phyloP scores from a whole-genome alignment of 495 filamentous ascomycete species.

The Penicillium ochrochloron region DNA sequence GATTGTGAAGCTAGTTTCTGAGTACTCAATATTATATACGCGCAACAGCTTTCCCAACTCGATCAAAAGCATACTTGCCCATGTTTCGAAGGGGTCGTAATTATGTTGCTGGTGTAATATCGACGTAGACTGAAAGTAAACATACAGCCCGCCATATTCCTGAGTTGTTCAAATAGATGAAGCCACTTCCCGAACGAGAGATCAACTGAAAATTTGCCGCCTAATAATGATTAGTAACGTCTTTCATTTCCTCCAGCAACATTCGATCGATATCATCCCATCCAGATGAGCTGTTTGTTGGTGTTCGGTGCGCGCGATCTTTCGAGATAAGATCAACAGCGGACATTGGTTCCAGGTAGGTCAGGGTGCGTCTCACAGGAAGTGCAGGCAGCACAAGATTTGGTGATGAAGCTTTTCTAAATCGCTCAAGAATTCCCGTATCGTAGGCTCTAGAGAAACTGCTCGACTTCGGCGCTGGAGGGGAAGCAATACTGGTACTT shows the following conservation, averaged over 20 bases:
- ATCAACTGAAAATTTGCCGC: not conserved
- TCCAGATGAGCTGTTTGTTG: slow-evolving; percentile 20
- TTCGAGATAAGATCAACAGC: not conserved
- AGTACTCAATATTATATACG: not conserved
- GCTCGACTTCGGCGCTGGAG: slow-evolving; percentile 17
- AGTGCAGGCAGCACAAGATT: not conserved
- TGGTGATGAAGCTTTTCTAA: not conserved
- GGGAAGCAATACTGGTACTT: not conserved
- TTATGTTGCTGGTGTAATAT: not conserved
- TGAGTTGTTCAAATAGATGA: not conserved
- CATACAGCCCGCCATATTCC: not conserved
- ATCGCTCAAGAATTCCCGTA: not conserved
- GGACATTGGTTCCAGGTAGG: not conserved
- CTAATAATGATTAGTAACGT: slow-evolving; percentile 45
- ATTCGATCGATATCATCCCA: slow-evolving; percentile 43
- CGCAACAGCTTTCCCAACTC: not conserved
- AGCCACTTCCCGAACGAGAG: not conserved
- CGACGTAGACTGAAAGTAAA: not conserved
- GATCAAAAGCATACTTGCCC: not conserved
- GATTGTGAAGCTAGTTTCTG: not conserved
- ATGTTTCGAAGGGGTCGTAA: not conserved
- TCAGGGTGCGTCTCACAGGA: not conserved
- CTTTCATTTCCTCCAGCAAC: slow-evolving; percentile 45
- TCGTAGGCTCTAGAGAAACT: not conserved
- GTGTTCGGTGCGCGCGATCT: not conserved